Base-by-base conservation (phyloP, 768 basidiomycete genomes). In the Boletus huronensis region DNA sequence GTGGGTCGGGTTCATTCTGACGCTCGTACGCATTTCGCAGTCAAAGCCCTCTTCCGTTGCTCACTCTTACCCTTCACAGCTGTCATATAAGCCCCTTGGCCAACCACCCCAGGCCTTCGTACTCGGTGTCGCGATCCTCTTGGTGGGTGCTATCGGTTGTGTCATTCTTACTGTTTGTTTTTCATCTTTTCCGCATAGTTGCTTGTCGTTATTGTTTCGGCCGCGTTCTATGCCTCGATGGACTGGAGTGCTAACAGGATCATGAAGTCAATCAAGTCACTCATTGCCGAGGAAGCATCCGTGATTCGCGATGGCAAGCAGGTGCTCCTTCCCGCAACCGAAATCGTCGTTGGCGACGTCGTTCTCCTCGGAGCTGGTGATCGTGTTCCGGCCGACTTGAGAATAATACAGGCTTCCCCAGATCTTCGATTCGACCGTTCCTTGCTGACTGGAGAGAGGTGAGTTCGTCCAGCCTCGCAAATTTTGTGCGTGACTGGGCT, bases 351-450 rank as follows among this genome's bases (percentile, higher is more conserved):
- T 0, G 82, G 82, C 5, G 82, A 83, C 52, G 62, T 82, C 45
- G 70, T 82, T 40, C 64, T 73, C 19, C 78, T 83, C 58, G 67
- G 70, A 28, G 70, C 80, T 1, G 82, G 82, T 36, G 79, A 83
- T 59, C 76, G 82, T 9, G 74, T 83, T n/a, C 82, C 82, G 0
- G 82, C 82, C 7, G 83, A 85, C 61, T 60, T 83, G 32, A 75
- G 83, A 26, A 70, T 85, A 32, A 74, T 83, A 40, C 61, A 77
- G 6, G 74, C 74, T 21, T 77, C 79, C 2, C 72, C 74, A 0
- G 82, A 82, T 55, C 70, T 82, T 51, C 74, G 74, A 26, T 73
- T 81, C 38, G 81, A 83, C 55, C 72, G 80, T 13, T 74, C 79
- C 2, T 70, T 81, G 8, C 72, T 83, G 29, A 83, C 81, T 6